Base-by-base conservation (phyloP, 1,284 basidiomycete species). In the Cryptococcus maquisensis region DNA sequence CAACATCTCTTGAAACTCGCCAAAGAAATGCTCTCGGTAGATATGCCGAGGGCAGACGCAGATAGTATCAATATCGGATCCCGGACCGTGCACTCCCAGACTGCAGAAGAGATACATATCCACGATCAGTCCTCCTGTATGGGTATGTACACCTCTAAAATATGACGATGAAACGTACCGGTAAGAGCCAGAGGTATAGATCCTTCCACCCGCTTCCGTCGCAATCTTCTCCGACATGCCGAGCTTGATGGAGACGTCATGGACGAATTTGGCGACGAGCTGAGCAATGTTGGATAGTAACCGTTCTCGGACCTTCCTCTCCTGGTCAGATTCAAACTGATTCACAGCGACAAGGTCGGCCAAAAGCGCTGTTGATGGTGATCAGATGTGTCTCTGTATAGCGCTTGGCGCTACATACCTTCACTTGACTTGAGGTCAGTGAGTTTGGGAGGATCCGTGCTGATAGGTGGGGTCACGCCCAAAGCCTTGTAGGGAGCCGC, bases 141-240 rank as follows among this genome's bases (percentile, higher is more conserved):
- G 6, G 2, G 5, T 32, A 32, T 32, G 10, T 32, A 32, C 28
- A 32, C 28, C 28, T 10, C 28, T 32, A 32, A 32, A 32, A 10
- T 10, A 32, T 32, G 28, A 10, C 28, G 28, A 32, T 32, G 28
- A 32, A 37, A 48, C 74, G 46, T 21, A 77, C 75, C 90, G 85
- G 80, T 95, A 95, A 49, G 93, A 96, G 38, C 96, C 95, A 73
- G 97, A 99, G 3, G 96, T 98, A 75, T 94, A 99, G 72, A 99
- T 98, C 79, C 98, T 95, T 61, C 95, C 96, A 55, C 95, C 96
- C 5, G 94, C 89, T 51, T 87, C 84, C 49, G 78, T 83, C 16
- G 93, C 92, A 2, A 90, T 86, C 45, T 86, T 79, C 68, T 97
- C 92, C 21, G 92, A 93, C 59, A 96, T 80, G 15, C 94, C 94